Evolutionary conservation across 1,284 basidiomycete genomes (phyloP), one percentile per base, ranked within the genome.

Genomic region (Polyporus tsugae): DNA sequence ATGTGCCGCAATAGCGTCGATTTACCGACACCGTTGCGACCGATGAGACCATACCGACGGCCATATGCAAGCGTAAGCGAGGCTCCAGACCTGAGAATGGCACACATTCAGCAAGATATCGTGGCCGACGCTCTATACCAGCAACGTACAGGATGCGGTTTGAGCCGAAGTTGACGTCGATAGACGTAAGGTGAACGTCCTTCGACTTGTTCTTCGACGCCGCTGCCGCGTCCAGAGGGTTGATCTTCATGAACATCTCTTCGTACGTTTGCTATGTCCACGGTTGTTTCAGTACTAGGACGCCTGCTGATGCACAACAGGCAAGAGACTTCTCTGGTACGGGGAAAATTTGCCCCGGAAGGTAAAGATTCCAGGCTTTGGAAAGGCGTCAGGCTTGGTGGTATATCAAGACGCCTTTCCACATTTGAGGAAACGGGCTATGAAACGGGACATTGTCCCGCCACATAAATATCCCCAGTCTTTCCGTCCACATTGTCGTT

Each of bases 211-310:
- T 96, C 82, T 97, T 98, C 49, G 92, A 85, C 7, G 90, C 83
- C 1, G 87, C 85, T 39, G 89, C 89, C 2, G 94, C 89, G 80
- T 98, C 95, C 70, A 99, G 82, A 60, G 98, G 96, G 82, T 99
- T 99, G 83, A 99, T 96, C 90, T 97, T 95, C 93, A 99, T 95
- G 84, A 97, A 99, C 91, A 99, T 92, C 79, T 99, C 97, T 80
- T 99, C 97, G 84, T 99, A 99, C 35, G 91, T 91, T 91, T 97
- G 94, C 90, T 97, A 76, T 42, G 73, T 6, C 4, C 44, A 22
- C 29, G 61, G 60, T 11, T 55, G 9, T 9, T 17, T 17, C 10
- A 15, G 25, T 0, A 46, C 46, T 35, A 17, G 19, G 41, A 6
- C 60, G 33, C 29, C 29, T 2, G 29, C 29, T 29, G 29, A 29